Conservation (phyloP, 2,329 filamentous ascomycete species). For the Alternaria dauci region DNA sequence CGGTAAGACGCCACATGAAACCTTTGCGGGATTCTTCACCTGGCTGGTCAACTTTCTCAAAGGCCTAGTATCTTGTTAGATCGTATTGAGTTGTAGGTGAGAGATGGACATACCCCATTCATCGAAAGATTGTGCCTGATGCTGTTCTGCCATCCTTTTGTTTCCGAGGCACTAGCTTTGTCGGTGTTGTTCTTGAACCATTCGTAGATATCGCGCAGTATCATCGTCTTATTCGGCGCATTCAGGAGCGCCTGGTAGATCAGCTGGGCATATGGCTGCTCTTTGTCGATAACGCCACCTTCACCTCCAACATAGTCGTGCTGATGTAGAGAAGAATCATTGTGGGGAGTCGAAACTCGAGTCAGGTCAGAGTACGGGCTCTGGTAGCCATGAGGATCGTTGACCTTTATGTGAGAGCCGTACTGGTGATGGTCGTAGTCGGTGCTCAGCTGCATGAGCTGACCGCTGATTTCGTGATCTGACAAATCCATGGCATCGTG, state of each 20-base stretch:
- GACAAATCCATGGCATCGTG: slow-evolving; percentile 33
- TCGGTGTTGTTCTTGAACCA: slow-evolving; percentile 87
- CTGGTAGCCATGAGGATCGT: slow-evolving; percentile 28
- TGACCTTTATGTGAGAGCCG: slow-evolving; percentile 22
- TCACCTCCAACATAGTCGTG: slow-evolving; percentile 24
- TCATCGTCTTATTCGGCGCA: slow-evolving; percentile 72
- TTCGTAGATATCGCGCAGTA: slow-evolving; percentile 84
- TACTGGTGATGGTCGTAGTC: slow-evolving; percentile 37
- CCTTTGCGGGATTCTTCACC: slow-evolving; percentile 69
- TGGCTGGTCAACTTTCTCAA: slow-evolving; percentile 61
- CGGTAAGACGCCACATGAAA: slow-evolving; percentile 78
- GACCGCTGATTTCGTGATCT: slow-evolving; percentile 27
- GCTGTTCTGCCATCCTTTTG: slow-evolving; percentile 88
- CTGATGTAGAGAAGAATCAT: slow-evolving; percentile 17
- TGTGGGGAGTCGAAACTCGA: slow-evolving; percentile 33
- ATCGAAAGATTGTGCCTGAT: slow-evolving; percentile 96
- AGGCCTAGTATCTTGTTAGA: slow-evolving; percentile 55
- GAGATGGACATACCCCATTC: slow-evolving; percentile 74
- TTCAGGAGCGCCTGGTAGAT: slow-evolving; percentile 79
- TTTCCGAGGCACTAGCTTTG: slow-evolving; percentile 69
- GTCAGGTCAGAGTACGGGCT: slow-evolving; percentile 34
- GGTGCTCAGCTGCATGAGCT: slow-evolving; percentile 34
- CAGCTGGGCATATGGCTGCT: slow-evolving; percentile 81
- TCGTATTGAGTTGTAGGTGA: not conserved
- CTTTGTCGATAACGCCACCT: slow-evolving; percentile 47